Base-by-base conservation (phyloP, 768 basidiomycete species). In the Boletus bicolor region DNA sequence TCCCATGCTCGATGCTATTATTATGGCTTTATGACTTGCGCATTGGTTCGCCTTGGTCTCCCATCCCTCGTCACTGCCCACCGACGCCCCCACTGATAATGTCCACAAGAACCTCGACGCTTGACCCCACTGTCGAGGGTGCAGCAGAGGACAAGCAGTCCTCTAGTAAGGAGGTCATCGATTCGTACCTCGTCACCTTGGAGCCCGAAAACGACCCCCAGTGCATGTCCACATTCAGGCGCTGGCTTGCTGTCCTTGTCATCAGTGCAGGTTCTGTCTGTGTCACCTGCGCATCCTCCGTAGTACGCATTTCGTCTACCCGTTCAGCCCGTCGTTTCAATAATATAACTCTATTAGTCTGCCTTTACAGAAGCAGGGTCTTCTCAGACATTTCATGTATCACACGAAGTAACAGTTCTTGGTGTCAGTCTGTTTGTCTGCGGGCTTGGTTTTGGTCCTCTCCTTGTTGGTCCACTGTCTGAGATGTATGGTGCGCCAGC, bases 311-410 rank as follows among this genome's bases (percentile, higher is more conserved):
- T 14, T 8, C 26, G 4, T 12, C 5, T 7, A 0, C 7, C 51
- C 37, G 35, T 45, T 49, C 28, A 35, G 17, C 28, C 14, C 14
- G 12, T 51, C 12, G 4, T 19, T 7, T 38, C 17, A 42, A 39
- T 34, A 35, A 56, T 5, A 39, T 34, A 35, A 56, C 7, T 37
- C 3, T 45, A 12, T 36, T 30, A 85, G 85, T 81, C 85, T 10
- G 73, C 82, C 0, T 84, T 83, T 49, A 82, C 90, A 1, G 88
- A 91, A 68, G 62, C 66, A 1, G 84, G 81, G 0, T 75, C 88
- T 41, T 75, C 83, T 37, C 53, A 65, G 9, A 71, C 77, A 7
- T 77, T 90, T 42, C 74, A 80, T 42, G 81, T 85, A 4, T 78
- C 81, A 0, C 70, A 71, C 14, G 78, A 82, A 57, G 81, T 84